phyloP scores from a whole-genome alignment of 345 rosid genomes.

The Clausena lansium region DNA sequence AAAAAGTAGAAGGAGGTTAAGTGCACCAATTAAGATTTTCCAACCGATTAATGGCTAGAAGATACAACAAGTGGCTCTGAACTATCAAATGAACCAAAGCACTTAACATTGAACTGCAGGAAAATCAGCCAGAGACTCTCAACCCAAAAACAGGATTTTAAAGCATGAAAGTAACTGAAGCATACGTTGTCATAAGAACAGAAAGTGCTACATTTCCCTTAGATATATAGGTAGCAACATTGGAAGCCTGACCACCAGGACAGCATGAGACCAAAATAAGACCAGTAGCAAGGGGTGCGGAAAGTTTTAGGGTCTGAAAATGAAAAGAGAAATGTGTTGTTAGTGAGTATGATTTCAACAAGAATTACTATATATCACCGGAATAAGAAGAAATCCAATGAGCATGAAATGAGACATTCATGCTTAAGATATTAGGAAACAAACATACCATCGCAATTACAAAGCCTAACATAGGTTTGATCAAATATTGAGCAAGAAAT shows the following conservation, averaged over 20 bases:
- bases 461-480: constrained; percentile 88
- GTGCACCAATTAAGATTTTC: background rate
- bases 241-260: constrained; percentile 98
- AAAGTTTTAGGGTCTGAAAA: constrained; percentile 72
- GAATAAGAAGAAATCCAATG: constrained; percentile 5
- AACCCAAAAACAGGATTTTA: constrained; percentile 4
- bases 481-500: constrained; percentile 80
- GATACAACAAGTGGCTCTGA: background rate
- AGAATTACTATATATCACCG: background rate
- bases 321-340: constrained; percentile 20
- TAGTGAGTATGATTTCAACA: constrained; percentile 14
- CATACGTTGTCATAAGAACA: constrained; percentile 98
- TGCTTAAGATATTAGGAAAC: no score
- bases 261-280: constrained; percentile 96
- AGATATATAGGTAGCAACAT: constrained; percentile 94
- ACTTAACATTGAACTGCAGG: background rate
- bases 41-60: background rate
- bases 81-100: background rate
- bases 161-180: constrained; percentile 2
- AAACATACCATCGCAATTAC: constrained; percentile 69
- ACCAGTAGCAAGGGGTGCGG: constrained; percentile 97
- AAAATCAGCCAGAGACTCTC: constrained; percentile 3
- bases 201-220: constrained; percentile 97
- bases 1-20: background rate
- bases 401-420: background rate